Conservation (phyloP, 768 basidiomycete genomes). For the Phaeotremella skinneri region DNA sequence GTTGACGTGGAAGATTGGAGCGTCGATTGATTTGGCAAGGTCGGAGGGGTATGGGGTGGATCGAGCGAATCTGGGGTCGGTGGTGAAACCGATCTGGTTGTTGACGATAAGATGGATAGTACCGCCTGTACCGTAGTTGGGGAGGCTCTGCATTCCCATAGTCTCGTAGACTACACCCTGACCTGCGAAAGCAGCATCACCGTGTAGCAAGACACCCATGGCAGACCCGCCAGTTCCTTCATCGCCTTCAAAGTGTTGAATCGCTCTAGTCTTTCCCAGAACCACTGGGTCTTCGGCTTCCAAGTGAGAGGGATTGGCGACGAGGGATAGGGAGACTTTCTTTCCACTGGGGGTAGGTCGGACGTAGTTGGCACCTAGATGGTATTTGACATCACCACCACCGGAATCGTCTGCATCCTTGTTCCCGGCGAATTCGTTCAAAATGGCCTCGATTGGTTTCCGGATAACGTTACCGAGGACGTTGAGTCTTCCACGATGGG, state of each 20-base stretch:
- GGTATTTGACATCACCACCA: constrained; percentile 97
- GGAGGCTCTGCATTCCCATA: constrained; percentile 95
- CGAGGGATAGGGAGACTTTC: constrained; percentile 93
- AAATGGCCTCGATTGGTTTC: constrained; percentile 94
- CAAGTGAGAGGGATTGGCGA: constrained; percentile 97
- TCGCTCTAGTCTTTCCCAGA: constrained; percentile 96
- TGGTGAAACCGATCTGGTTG: constrained; percentile 99
- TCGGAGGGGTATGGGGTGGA: constrained; percentile 98
- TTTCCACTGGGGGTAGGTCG: constrained; percentile 97
- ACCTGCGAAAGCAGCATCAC: constrained; percentile 97
- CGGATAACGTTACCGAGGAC: constrained; percentile 97
- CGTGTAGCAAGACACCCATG: constrained; percentile 93
- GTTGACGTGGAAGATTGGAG: constrained; percentile 99
- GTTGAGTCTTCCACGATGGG: constrained; percentile 96
- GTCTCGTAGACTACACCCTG: constrained; percentile 99
- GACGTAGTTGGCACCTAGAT: constrained; percentile 97
- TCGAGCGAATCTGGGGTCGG: constrained; percentile 93
- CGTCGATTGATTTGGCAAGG: constrained; percentile 95
- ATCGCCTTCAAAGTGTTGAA: constrained; percentile 91
- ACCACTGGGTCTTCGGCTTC: constrained; percentile 98
- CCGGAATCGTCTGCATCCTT: constrained; percentile 69
- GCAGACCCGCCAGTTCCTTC: constrained; percentile 75
- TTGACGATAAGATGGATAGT: constrained; percentile 98
- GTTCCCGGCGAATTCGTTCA: constrained; percentile 88
- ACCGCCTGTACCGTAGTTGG: constrained; percentile 93